phyloP scores from a whole-genome alignment of 1,139 yeast genomes.

The Cylindricascospora bacillispora region DNA sequence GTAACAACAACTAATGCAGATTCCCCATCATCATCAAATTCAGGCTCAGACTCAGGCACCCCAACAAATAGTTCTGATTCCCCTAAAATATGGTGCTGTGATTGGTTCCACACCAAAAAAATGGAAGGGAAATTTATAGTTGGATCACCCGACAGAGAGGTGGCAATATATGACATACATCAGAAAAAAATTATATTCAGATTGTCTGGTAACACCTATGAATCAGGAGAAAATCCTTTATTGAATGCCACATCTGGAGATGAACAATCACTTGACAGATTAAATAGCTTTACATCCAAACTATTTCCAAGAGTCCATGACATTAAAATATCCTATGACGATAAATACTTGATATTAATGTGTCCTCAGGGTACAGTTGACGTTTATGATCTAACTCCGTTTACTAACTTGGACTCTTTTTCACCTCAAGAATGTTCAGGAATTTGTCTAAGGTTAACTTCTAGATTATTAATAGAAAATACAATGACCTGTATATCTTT shows the following conservation, averaged over 20 bases:
- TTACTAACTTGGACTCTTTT: constrained; percentile 11
- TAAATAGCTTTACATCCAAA: constrained; percentile 18
- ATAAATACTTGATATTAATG: constrained; percentile 48
- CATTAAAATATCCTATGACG: constrained; percentile 54
- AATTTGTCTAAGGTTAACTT: constrained; percentile 1
- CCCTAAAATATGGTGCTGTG: constrained; percentile 49
- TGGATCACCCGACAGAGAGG: constrained; percentile 68
- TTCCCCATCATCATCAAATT: constrained; percentile 2
- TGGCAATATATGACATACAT: constrained; percentile 45
- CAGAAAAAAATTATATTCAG: constrained; percentile 28
- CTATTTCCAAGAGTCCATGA: constrained; percentile 49
- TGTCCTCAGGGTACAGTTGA: constrained; percentile 45
- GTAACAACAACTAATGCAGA: constrained; percentile 1
- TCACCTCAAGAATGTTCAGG: background rate
- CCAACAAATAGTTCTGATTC: constrained; percentile 6
- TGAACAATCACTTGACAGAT: background rate
- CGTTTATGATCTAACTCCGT: constrained; percentile 17
- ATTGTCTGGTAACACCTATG: constrained; percentile 1
- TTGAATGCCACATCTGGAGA: constrained; percentile 6
- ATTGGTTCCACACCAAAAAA: constrained; percentile 44
- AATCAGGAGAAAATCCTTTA: background rate
- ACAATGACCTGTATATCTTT: constrained; percentile 37
- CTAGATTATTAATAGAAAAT: constrained; percentile 27
- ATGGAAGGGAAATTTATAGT: constrained; percentile 43
- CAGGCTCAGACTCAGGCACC: constrained; percentile 4